Conservation (phyloP, 495 filamentous ascomycete species). For the Neurospora sp. region DNA sequence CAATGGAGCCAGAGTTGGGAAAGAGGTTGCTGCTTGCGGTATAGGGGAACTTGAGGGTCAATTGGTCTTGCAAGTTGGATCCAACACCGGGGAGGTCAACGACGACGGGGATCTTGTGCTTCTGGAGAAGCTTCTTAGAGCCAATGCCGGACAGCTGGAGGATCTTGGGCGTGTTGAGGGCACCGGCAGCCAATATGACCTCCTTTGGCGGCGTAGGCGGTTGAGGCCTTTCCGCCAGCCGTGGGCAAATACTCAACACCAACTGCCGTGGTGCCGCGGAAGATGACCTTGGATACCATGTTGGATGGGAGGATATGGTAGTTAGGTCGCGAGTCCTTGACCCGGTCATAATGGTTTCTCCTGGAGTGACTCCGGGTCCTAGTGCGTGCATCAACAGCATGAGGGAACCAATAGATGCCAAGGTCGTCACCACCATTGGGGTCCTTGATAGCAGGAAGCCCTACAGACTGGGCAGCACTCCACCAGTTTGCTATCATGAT, state of each 20-base stretch:
- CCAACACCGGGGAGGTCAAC: constrained; percentile 68
- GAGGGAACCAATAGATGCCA: constrained; percentile 28
- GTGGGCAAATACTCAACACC: constrained; percentile 20
- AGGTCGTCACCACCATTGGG: constrained; percentile 19
- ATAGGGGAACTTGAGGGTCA: constrained; percentile 17
- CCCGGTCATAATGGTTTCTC: constrained; percentile 27
- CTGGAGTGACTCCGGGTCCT: constrained; percentile 28
- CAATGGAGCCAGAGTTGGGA: constrained; percentile 22
- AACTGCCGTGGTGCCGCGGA: constrained; percentile 25
- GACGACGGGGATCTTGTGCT: constrained; percentile 56
- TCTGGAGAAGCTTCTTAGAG: constrained; percentile 51
- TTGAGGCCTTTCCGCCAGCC: constrained; percentile 6
- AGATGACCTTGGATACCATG: constrained; percentile 36
- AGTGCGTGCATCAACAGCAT: constrained; percentile 29
- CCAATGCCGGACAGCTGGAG: constrained; percentile 67
- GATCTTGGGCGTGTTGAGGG: constrained; percentile 49
- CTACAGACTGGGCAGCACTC: constrained; percentile 20
- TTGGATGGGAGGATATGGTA: constrained; percentile 34
- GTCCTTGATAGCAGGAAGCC: constrained; percentile 24
- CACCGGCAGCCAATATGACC: constrained; percentile 47
- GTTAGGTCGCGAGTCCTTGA: constrained; percentile 30
- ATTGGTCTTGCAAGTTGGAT: constrained; percentile 50
- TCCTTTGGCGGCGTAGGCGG: constrained; percentile 34
- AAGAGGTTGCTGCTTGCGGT: constrained; percentile 17
- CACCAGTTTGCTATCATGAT: constrained; percentile 16